Base-by-base conservation (phyloP, 495 filamentous ascomycete species). In the Talaromyces adpressus region DNA sequence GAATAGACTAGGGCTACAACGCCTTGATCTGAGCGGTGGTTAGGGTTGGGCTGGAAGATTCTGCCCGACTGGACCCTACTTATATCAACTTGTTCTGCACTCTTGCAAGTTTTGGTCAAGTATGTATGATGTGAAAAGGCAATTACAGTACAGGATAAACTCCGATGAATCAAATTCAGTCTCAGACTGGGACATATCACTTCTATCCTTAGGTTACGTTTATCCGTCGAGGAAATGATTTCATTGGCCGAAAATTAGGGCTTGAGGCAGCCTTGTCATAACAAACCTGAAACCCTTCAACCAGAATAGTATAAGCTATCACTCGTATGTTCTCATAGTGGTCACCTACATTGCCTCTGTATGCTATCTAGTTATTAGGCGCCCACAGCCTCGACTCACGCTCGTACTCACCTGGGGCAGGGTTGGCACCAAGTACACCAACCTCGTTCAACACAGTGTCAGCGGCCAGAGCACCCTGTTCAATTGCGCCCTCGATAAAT, bases 401-500 rank as follows among this genome's bases (percentile, higher is more conserved):
- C 29, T 30, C 6, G 29, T 30, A 30, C 29, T 30, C 29, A 30
- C 29, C 29, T 30, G 29, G 29, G 29, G 29, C 29, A 1, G 29
- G 29, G 4, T 30, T 30, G 29, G 29, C 29, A 30, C 29, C 29
- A 30, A 30, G 29, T 30, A 30, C 29, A 30, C 29, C 29, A 30
- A 30, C 29, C 29, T 30, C 29, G 29, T 30, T 30, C 29, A 30
- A 30, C 29, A 30, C 29, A 30, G 29, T 30, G 29, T 30, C 29
- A 6, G 29, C 2, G 29, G 29, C 29, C 29, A 30, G 29, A 30
- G 29, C 29, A 30, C 72, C 72, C 47, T 69, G 61, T 54, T 75
- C 73, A 49, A 75, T 60, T 9, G 72, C 70, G 11, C 73, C 73
- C 29, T 74, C 72, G 6, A 75, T 68, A n/a, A 71, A 71, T 1